Base-by-base conservation (phyloP, 192 early-diverging fungal genomes). In the Umbelopsis vinacea region DNA sequence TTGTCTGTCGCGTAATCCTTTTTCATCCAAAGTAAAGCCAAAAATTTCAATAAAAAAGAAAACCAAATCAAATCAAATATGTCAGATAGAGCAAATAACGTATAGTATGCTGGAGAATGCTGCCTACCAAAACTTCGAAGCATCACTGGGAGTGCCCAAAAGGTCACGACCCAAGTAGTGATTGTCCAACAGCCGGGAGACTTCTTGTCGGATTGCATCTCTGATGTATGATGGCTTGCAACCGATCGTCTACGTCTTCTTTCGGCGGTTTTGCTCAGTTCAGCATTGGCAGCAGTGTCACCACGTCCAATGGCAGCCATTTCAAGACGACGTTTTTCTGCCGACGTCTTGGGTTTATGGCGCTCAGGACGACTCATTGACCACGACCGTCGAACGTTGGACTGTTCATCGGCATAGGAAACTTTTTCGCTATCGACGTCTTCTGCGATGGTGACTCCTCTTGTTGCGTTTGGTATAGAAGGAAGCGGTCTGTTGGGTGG, bases 1-100 rank as follows among this genome's bases (percentile, higher is more conserved):
- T 23, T 81, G 80, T 66, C 21, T 52, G 52, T 81, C 79, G 10
- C 52, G 67, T 0, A 81, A 52, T 7, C 79, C 79, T 81, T 63
- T 35, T 4, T 6, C 4, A 2, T 12, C 29, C n/a, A 12, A 66
- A 33, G 22, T 38, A 2, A 29, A 29, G 29, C 29, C 29, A 29
- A 29, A 29, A 29, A n/a, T n/a, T n/a, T n/a, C n/a, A n/a, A n/a
- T n/a, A 35, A 29, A 40, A 68, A 24, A 71, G n/a, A 55, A 35
- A 23, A 72, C 29, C 33, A 38, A 35, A 63, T 60, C 11, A 47
- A 9, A 38, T 22, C 29, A 29, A 29, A 29, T 29, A 29, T 33
- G 52, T 14, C 17, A 35, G 3, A 6, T 35, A 66, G 22, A 26
- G 21, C 5, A 23, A 46, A 0, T 54, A n/a, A 33, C 23, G 10